Conservation (phyloP, 164 flowering plant species). For the Tetrastigma voinierianum region DNA sequence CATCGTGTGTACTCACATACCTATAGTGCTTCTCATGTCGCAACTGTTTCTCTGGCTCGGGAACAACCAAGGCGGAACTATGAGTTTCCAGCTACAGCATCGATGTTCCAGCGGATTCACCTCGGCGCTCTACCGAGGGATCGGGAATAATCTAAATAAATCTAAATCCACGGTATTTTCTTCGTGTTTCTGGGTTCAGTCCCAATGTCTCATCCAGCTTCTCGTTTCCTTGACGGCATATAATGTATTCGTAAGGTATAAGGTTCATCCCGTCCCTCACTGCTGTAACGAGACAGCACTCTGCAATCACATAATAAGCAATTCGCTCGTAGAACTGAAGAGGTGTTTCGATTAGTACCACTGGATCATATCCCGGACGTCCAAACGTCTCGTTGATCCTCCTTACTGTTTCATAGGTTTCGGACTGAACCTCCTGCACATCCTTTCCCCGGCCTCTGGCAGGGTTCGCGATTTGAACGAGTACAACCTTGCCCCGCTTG, state of each 20-base stretch:
- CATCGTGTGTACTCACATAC: conserved; percentile 51
- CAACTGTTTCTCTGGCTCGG: conserved; percentile 41
- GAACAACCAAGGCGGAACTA: conserved; percentile 34
- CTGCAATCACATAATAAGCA: conserved; percentile 44
- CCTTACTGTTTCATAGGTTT: conserved; percentile 29
- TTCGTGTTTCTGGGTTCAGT: conserved; percentile 22
- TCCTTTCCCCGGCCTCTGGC: conserved; percentile 52
- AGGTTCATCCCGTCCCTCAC: conserved; percentile 51
- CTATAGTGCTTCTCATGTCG: conserved; percentile 47
- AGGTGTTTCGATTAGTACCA: conserved; percentile 38
- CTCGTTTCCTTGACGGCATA: conserved; percentile 45
- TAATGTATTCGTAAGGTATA: conserved; percentile 47
- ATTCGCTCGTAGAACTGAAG: conserved; percentile 45
- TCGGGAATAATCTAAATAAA: no score
- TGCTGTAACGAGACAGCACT: conserved; percentile 53
- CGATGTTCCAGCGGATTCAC: conserved; percentile 53
- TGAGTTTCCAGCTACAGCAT: conserved; percentile 49
- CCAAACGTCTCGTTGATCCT: conserved; percentile 42
- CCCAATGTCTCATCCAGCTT: conserved; percentile 33
- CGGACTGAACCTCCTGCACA: conserved; percentile 40
- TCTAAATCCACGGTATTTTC: no score
- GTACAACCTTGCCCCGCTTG: conserved; percentile 37
- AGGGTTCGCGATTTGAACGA: conserved; percentile 52
- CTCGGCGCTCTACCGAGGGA: no score
- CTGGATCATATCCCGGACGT: conserved; percentile 38